phyloP scores from a whole-genome alignment of 2,329 filamentous ascomycete species.

The Fusarium protoensiforme region DNA sequence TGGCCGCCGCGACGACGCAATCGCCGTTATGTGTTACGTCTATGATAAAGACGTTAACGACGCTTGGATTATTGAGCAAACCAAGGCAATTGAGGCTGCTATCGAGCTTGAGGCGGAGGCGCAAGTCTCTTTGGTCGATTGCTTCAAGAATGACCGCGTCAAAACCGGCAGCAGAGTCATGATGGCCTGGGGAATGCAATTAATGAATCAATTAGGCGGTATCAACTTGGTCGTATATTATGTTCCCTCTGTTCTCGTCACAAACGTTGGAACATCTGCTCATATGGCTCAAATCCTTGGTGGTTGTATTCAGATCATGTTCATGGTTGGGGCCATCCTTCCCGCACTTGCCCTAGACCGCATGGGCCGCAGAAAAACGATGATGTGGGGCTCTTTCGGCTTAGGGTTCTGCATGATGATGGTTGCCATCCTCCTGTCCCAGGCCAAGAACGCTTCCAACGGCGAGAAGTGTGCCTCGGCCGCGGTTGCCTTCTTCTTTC shows the following conservation, averaged over 20 bases:
- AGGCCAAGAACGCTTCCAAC: slow-evolving; percentile 16
- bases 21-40: slow-evolving; percentile 50
- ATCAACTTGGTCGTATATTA: slow-evolving; percentile 59
- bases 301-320: slow-evolving; percentile 52
- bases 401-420: slow-evolving; percentile 37
- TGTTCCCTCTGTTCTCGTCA: slow-evolving; percentile 42
- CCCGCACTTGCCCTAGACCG: slow-evolving; percentile 49
- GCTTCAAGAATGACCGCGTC: slow-evolving; percentile 28
- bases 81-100: slow-evolving; percentile 53
- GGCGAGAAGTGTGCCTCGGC: slow-evolving; percentile 29
- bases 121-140: slow-evolving; percentile 11
- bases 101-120: slow-evolving; percentile 50
- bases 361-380: slow-evolving; percentile 54
- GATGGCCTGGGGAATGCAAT: slow-evolving; percentile 33
- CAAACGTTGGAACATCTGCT: slow-evolving; percentile 47
- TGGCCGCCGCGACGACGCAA: slow-evolving; percentile 49
- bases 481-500: slow-evolving; percentile 26
- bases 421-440: slow-evolving; percentile 33
- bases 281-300: slow-evolving; percentile 48
- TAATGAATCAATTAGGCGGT: slow-evolving; percentile 57
- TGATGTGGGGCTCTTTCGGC: slow-evolving; percentile 54
- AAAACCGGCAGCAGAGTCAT: slow-evolving; percentile 29
- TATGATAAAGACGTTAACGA: slow-evolving; percentile 53
- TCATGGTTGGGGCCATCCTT: slow-evolving; percentile 50
- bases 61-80: slow-evolving; percentile 48